These are phyloP conservation scores for Plectosphaerella cucumerina DNA, from an alignment of 2,329 filamentous ascomycete genomes.

Conservation along the genomic window DNA sequence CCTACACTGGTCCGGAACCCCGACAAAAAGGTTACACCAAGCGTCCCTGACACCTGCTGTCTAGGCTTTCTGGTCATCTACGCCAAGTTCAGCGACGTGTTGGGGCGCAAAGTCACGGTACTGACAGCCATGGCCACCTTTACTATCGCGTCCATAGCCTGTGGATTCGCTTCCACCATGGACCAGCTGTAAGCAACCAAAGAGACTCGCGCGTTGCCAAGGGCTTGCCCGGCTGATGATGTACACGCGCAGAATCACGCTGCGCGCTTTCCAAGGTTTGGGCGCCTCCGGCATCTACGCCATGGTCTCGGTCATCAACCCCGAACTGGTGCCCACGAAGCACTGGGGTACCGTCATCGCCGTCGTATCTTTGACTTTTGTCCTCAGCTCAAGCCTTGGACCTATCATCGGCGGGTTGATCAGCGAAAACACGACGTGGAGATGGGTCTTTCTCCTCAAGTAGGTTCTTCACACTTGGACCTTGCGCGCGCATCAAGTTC, in stretches of 20 bases:
- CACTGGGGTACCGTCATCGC: constrained; percentile 26
- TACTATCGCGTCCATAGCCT: constrained; percentile 33
- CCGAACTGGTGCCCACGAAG: constrained; percentile 28
- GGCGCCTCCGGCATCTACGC: constrained; percentile 44
- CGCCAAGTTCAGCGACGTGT: constrained; percentile 41
- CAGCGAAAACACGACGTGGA: constrained; percentile 31
- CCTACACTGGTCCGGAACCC: constrained; percentile 34
- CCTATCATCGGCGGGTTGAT: constrained; percentile 40
- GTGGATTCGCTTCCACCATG: constrained; percentile 29
- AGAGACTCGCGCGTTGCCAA: background rate
- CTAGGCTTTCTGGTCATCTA: constrained; percentile 35
- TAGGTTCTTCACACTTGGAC: constrained; percentile 16
- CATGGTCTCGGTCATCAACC: constrained; percentile 30
- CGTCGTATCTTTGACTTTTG: constrained; percentile 32
- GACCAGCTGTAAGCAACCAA: constrained; percentile 19
- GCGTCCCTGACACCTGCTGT: constrained; percentile 1
- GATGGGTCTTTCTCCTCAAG: constrained; percentile 46
- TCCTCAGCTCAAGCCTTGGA: constrained; percentile 34
- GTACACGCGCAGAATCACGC: constrained; percentile 22
- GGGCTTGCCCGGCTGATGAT: background rate
- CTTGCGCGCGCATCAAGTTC: background rate
- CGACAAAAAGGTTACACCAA: too few relatives aligned
- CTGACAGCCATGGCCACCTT: constrained; percentile 32
- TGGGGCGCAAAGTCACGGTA: constrained; percentile 34
- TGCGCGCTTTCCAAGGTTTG: constrained; percentile 36